phyloP scores from a whole-genome alignment of 768 basidiomycete species.

The Nevesoporus exiguus region DNA sequence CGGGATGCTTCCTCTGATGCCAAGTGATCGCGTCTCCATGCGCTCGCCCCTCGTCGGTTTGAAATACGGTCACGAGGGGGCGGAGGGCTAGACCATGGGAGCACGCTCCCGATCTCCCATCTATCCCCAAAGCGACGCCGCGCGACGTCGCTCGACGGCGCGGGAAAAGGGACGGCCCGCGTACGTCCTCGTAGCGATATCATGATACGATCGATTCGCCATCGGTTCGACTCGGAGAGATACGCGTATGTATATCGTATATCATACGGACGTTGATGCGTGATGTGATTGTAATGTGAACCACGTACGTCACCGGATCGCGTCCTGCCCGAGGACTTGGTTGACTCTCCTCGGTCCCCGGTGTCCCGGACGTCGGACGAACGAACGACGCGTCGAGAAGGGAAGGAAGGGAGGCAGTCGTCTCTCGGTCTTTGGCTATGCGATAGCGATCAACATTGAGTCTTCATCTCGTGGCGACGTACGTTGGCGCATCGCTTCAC shows the following conservation, averaged over 20 bases:
- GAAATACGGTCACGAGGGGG: not conserved
- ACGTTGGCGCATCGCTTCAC: not conserved
- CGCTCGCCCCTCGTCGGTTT: not conserved
- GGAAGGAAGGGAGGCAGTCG: no score
- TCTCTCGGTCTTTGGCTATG: no score
- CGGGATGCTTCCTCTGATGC: not conserved
- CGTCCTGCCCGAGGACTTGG: not conserved
- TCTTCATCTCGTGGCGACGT: not conserved
- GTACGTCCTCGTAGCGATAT: no score
- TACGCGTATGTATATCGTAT: no score
- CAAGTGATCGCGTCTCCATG: not conserved
- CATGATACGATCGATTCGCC: no score
- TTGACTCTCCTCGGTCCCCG: not conserved
- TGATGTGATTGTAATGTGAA: no score
- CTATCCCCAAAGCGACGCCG: no score
- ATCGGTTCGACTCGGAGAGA: no score
- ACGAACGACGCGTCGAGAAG: not conserved
- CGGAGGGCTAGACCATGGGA: not conserved
- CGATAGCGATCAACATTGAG: no score
- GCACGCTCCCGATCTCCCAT: not conserved
- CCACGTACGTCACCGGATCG: not conserved
- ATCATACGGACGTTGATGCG: no score
- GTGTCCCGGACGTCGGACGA: not conserved
- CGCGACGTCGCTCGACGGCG: no score
- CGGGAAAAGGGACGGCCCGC: no score